Conservation (phyloP, 2,329 filamentous ascomycete species). For the Lasiodiplodia sp. region DNA sequence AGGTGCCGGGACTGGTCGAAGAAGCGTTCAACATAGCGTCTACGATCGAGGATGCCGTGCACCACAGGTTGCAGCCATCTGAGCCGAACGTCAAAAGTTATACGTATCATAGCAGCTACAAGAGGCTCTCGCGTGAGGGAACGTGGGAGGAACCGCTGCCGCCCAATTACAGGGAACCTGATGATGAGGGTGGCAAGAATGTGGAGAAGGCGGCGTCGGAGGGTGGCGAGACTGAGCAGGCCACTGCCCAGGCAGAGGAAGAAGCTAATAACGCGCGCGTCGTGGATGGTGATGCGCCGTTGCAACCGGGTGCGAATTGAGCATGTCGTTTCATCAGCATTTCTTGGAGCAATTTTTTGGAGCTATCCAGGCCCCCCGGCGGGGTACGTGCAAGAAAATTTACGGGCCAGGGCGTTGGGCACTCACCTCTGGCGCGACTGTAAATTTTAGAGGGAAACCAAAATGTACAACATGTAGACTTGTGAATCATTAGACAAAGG, state of each 20-base stretch:
- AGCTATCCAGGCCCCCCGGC: neutral
- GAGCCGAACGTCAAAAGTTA: neutral
- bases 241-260: neutral
- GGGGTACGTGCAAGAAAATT: neutral
- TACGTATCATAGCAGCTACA: neutral
- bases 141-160: neutral
- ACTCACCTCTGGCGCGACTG: neutral
- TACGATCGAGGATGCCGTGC: slow-evolving; percentile 13
- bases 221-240: neutral
- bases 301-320: slow-evolving; percentile 15
- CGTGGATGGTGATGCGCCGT: neutral
- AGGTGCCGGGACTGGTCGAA: slow-evolving; percentile 6
- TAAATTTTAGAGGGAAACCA: neutral
- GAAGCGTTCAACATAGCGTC: slow-evolving; percentile 5
- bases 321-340: neutral
- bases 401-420: neutral
- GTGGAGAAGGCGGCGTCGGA: neutral
- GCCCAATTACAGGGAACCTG: neutral
- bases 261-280: neutral
- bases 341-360: neutral
- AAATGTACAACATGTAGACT: slow-evolving; percentile 10
- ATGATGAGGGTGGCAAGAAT: slow-evolving; percentile 1
- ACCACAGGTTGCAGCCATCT: neutral
- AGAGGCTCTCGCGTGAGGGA: neutral
- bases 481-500: neutral